Percentiles rank a stretch among this genome's conserved stretches.
Evolutionary conservation across 345 rosid genomes (phyloP).

Genomic region (Nasturtium officinale): DNA sequence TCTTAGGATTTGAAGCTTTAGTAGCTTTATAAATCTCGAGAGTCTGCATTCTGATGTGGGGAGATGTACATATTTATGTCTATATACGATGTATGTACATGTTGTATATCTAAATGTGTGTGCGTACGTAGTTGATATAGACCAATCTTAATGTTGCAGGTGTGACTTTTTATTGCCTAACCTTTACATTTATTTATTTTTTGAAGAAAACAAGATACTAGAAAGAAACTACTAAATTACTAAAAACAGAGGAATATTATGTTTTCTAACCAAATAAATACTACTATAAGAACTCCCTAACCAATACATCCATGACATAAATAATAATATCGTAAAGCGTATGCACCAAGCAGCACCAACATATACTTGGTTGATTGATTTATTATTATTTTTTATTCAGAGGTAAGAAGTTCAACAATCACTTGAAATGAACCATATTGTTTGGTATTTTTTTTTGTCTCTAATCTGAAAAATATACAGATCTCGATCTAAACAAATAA

Average conservation of each 20-base stretch:
- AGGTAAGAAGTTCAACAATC: neutral
- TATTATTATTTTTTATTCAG: neutral
- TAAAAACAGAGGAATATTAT: neutral
- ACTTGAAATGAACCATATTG: neutral
- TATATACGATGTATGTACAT: neutral
- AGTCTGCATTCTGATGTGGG: slow-evolving; percentile 14
- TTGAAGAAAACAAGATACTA: neutral
- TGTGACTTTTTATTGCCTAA: slow-evolving; percentile 45
- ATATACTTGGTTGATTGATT: too few species aligned
- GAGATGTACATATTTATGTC: slow-evolving; percentile 1
- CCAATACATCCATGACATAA: slow-evolving; percentile 1
- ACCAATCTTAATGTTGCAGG: slow-evolving; percentile 44
- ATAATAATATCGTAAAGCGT: neutral
- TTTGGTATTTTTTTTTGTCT: neutral
- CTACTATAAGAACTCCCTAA: neutral
- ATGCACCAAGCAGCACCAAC: neutral
- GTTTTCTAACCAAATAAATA: neutral
- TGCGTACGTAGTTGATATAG: slow-evolving; percentile 38
- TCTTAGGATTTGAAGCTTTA: slow-evolving; percentile 39
- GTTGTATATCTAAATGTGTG: neutral
- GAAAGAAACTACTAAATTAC: neutral
- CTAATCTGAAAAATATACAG: neutral
- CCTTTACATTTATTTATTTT: slow-evolving; percentile 35
- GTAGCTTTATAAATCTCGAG: slow-evolving; percentile 16
- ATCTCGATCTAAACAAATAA: too few species aligned